Percentiles rank a stretch among this genome's conserved stretches.
Conservation (phyloP, 176 grass and related monocot genomes). For the Guadua angustifolia region DNA sequence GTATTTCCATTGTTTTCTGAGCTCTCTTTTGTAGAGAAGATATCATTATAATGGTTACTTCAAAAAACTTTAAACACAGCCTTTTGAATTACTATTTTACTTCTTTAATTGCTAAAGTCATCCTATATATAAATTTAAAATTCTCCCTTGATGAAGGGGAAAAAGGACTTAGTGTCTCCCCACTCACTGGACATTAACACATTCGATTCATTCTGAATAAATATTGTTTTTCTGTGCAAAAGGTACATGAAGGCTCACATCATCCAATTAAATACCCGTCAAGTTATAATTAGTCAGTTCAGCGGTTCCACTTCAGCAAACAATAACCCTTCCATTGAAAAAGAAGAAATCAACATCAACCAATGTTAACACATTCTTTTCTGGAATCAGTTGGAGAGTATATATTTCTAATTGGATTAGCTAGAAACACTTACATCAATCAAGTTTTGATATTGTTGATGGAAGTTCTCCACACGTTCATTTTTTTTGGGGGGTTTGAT, state of each 20-base stretch:
- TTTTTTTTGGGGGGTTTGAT: too few species aligned
- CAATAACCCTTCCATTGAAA: background rate
- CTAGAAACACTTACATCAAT: background rate
- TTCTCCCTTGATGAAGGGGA: background rate
- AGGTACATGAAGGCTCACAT: conserved; percentile 23
- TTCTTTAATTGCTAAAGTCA: background rate
- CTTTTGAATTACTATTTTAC: background rate
- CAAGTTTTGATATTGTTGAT: background rate
- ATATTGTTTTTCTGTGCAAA: background rate
- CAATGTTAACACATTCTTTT: background rate
- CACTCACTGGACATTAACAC: background rate
- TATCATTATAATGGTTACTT: too few species aligned
- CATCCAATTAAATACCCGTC: background rate
- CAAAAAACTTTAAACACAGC: background rate
- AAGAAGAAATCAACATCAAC: background rate
- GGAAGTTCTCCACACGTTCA: background rate
- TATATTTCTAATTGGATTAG: background rate
- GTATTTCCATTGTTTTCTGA: conserved; percentile 19
- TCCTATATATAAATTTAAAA: background rate
- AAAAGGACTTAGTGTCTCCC: background rate
- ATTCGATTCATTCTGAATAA: background rate
- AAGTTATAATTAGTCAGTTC: background rate
- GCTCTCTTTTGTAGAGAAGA: too few species aligned
- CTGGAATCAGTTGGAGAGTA: background rate
- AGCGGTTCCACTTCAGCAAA: conserved; percentile 18